phyloP scores from a whole-genome alignment of 2,329 filamentous ascomycete species.

The Venturia carpophila region DNA sequence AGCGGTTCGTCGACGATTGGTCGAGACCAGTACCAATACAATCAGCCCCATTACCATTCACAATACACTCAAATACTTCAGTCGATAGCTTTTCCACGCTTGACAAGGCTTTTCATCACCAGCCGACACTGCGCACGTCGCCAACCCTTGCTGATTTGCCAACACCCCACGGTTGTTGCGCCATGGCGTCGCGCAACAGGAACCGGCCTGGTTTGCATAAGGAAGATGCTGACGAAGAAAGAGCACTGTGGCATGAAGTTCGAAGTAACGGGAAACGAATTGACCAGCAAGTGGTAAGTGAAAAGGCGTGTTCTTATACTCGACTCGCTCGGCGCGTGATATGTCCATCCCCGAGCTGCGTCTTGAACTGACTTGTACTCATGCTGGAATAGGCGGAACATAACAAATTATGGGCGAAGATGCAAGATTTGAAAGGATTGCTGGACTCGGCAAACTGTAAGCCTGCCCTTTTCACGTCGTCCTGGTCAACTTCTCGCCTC shows the following conservation, averaged over 20 bases:
- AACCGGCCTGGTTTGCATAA: constrained; percentile 37
- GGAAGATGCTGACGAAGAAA: constrained; percentile 44
- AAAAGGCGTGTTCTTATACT: not conserved
- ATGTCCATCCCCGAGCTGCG: not conserved
- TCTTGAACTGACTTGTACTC: not conserved
- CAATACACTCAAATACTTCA: not conserved
- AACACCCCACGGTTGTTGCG: not conserved
- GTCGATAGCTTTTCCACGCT: not conserved
- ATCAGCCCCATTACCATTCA: not conserved
- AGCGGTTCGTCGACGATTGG: not conserved
- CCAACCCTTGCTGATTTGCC: not conserved
- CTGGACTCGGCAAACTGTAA: constrained; percentile 16
- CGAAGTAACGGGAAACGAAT: constrained; percentile 38
- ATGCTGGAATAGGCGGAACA: constrained; percentile 17
- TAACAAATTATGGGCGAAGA: constrained; percentile 16
- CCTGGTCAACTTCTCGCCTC: not conserved
- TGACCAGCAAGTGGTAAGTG: constrained; percentile 40
- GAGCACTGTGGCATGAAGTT: constrained; percentile 43
- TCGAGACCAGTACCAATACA: not conserved
- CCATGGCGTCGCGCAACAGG: constrained; percentile 41
- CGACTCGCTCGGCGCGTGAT: not conserved
- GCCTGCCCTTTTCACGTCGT: not conserved
- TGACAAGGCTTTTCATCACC: not conserved
- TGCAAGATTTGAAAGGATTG: constrained; percentile 17
- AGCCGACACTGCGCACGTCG: not conserved